These are phyloP conservation scores for Austroboletus niveus DNA, from an alignment of 1,284 basidiomycete species.

Conservation along the genomic window DNA sequence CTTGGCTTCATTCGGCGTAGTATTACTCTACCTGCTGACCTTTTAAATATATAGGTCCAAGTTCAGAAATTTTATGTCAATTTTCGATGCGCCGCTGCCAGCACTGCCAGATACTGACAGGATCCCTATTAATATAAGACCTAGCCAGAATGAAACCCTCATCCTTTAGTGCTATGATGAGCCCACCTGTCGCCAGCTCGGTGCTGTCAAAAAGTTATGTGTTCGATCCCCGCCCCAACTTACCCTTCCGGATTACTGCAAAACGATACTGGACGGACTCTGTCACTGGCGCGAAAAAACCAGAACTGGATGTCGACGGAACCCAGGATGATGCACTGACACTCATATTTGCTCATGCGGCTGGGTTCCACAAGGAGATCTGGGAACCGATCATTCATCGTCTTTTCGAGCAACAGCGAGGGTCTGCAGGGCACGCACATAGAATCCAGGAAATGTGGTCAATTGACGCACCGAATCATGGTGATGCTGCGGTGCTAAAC, in stretches of 20 bases:
- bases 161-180: too few relatives aligned
- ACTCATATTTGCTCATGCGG: background rate
- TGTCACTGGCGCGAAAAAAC: background rate
- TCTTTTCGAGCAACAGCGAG: background rate
- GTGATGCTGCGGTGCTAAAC: background rate
- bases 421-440: background rate
- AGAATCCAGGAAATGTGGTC: background rate
- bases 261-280: background rate
- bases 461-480: background rate
- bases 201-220: background rate
- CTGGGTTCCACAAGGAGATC: slow-evolving; percentile 3
- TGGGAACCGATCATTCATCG: slow-evolving; percentile 2
- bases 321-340: background rate
- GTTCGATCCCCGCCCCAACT: background rate
- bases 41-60: too few relatives aligned
- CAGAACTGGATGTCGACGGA: background rate
- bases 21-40: too few relatives aligned
- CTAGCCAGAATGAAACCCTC: too few relatives aligned
- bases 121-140: too few relatives aligned
- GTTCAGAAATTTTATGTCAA: too few relatives aligned
- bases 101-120: too few relatives aligned
- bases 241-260: background rate
- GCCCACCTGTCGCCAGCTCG: too few relatives aligned
- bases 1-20: too few relatives aligned
- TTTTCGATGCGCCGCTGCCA: too few relatives aligned